A percentile compares a stretch with the other conserved stretches of the same genome.
phyloP scores from a whole-genome alignment of 345 rosid genomes.

The Geranium rotundifolium region DNA sequence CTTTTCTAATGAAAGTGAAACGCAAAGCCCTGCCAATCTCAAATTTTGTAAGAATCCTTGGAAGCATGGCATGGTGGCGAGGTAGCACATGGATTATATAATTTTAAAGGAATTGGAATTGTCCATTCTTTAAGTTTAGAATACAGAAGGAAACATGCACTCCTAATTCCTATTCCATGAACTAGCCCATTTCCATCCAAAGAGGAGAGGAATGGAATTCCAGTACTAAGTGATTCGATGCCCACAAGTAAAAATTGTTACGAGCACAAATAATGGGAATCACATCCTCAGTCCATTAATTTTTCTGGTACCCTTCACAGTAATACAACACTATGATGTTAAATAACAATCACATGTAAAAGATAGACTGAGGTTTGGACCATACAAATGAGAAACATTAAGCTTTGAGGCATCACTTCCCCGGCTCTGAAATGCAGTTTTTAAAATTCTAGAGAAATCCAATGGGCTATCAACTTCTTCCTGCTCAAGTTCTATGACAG shows the following conservation, averaged over 20 bases:
- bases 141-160: too few relatives aligned
- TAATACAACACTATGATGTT: too few relatives aligned
- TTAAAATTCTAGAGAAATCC: constrained; percentile 59
- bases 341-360: not conserved
- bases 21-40: not conserved
- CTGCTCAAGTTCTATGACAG: constrained; percentile 47
- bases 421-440: constrained; percentile 52
- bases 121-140: too few relatives aligned
- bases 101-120: not conserved
- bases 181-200: too few relatives aligned
- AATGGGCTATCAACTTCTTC: constrained; percentile 64
- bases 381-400: constrained; percentile 90
- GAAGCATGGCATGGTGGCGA: not conserved
- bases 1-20: not conserved
- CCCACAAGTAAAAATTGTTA: too few relatives aligned
- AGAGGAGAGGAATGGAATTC: too few relatives aligned
- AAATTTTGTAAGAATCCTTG: not conserved
- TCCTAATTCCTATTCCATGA: too few relatives aligned
- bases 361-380: constrained; percentile 12
- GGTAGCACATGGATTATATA: not conserved
- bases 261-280: too few relatives aligned
- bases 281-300: too few relatives aligned
- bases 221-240: too few relatives aligned
- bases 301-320: too few relatives aligned
- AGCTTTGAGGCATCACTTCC: constrained; percentile 50